Conservation (phyloP, 2,329 filamentous ascomycete genomes). For the Rhytidhysteron rufulum region DNA sequence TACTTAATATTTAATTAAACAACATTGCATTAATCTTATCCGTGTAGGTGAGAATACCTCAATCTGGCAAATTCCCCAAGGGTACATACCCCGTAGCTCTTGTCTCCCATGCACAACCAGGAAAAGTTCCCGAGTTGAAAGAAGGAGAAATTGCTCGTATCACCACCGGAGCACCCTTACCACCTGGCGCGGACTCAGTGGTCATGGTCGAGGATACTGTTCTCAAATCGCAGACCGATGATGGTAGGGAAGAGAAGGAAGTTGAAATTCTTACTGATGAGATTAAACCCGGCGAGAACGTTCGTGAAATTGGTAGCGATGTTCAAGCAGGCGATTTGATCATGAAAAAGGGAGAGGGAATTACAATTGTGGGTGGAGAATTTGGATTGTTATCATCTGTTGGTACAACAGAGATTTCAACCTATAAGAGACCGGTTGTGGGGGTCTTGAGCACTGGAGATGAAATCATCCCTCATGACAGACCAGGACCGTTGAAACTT, state of each 20-base stretch:
- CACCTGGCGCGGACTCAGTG: slow-evolving; percentile 82
- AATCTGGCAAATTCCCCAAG: slow-evolving; percentile 51
- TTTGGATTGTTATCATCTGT: slow-evolving; percentile 86
- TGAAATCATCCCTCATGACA: slow-evolving; percentile 77
- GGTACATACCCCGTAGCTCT: slow-evolving; percentile 83
- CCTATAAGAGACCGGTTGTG: slow-evolving; percentile 73
- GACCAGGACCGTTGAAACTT: slow-evolving; percentile 58
- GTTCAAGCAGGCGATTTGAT: slow-evolving; percentile 67
- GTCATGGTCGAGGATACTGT: slow-evolving; percentile 96
- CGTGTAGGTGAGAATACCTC: slow-evolving; percentile 25
- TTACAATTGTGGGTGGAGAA: slow-evolving; percentile 84
- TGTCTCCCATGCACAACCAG: slow-evolving; percentile 78
- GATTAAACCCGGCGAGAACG: slow-evolving; percentile 76
- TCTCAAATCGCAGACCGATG: slow-evolving; percentile 69
- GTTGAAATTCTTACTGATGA: slow-evolving; percentile 79
- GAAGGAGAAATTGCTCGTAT: slow-evolving; percentile 81
- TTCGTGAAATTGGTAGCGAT: slow-evolving; percentile 88
- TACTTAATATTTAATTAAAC: background rate
- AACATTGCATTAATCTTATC: background rate
- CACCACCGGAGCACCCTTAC: slow-evolving; percentile 89
- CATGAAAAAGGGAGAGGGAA: slow-evolving; percentile 71
- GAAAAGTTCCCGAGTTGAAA: slow-evolving; percentile 61
- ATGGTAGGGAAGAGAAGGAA: slow-evolving; percentile 79
- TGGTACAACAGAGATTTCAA: slow-evolving; percentile 65
- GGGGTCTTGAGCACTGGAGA: slow-evolving; percentile 93